Evolutionary conservation across 257 asterid species (phyloP).

Genomic region (Nyctanthes arbortristis): DNA sequence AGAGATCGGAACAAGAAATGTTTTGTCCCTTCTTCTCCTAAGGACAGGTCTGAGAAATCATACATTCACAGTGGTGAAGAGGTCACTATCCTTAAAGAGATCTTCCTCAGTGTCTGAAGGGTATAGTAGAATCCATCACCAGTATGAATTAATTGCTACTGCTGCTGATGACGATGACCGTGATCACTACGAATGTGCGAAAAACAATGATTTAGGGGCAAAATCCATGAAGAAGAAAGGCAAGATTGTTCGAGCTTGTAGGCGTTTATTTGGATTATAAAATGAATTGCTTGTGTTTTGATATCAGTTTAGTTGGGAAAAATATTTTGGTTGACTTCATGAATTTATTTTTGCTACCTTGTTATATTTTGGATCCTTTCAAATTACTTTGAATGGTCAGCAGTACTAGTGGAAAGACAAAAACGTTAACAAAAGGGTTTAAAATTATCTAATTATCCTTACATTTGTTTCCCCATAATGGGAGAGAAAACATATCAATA

Average conservation of each 20-base stretch:
- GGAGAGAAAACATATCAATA: too few relatives aligned
- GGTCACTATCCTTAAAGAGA: conserved; percentile 29
- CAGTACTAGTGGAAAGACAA: too few relatives aligned
- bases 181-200: background rate
- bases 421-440: too few relatives aligned
- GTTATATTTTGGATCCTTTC: too few relatives aligned
- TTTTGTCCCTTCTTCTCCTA: conserved; percentile 10
- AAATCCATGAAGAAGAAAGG: conserved; percentile 28
- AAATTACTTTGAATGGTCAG: too few relatives aligned
- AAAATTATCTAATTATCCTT: too few relatives aligned
- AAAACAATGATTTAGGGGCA: background rate
- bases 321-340: background rate
- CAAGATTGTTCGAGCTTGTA: conserved; percentile 32
- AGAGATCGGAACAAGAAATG: conserved; percentile 35
- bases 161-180: conserved; percentile 11
- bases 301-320: background rate
- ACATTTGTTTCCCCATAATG: too few relatives aligned
- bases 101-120: conserved; percentile 40
- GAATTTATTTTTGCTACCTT: background rate
- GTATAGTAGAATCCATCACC: conserved; percentile 38
- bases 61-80: conserved; percentile 19
- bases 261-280: conserved; percentile 32
- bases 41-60: conserved; percentile 27
- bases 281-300: background rate
- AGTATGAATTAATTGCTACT: conserved; percentile 11